phyloP scores from a whole-genome alignment of 495 filamentous ascomycete species.

The Xylaria castorea region DNA sequence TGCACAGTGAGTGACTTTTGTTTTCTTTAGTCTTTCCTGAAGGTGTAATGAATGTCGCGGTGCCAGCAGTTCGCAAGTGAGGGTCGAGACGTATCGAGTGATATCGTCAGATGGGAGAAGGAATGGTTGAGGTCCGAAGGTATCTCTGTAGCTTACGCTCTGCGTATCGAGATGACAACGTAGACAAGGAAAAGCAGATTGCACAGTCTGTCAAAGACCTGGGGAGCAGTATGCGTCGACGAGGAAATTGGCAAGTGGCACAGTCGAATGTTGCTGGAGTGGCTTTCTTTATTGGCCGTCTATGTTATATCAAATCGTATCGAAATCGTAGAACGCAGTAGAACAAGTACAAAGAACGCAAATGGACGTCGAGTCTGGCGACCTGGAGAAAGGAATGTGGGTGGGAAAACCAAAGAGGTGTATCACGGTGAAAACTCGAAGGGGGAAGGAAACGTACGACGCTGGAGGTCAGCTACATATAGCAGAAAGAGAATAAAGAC shows the following conservation, averaged over 20 bases:
- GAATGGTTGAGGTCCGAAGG: conserved; percentile 33
- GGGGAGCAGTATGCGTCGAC: conserved; percentile 11
- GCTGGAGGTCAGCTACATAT: conserved; percentile 29
- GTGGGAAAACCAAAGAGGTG: conserved; percentile 22
- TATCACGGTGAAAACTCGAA: conserved; percentile 15
- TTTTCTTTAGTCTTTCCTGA: conserved; percentile 19
- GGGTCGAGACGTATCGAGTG: conserved; percentile 34
- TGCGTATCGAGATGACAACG: conserved; percentile 32
- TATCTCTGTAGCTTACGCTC: conserved; percentile 37
- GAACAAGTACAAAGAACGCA: conserved; percentile 19
- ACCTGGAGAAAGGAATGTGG: conserved; percentile 41
- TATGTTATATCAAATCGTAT: conserved; percentile 12
- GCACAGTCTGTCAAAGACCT: conserved; percentile 17
- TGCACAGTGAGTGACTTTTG: conserved; percentile 1
- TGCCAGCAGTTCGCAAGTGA: conserved; percentile 41
- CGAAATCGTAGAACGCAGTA: conserved; percentile 12
- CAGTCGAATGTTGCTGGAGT: conserved; percentile 32
- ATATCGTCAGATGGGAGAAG: conserved; percentile 33
- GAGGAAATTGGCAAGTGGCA: conserved; percentile 16
- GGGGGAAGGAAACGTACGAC: conserved; percentile 36
- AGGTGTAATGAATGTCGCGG: conserved; percentile 37
- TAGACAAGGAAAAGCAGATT: conserved; percentile 28
- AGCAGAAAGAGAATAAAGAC: conserved; percentile 33
- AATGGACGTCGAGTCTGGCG: conserved; percentile 48
- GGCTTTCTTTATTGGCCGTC: conserved; percentile 16